Conservation (phyloP, 1,284 basidiomycete species). For the Microbotryum intermedium region DNA sequence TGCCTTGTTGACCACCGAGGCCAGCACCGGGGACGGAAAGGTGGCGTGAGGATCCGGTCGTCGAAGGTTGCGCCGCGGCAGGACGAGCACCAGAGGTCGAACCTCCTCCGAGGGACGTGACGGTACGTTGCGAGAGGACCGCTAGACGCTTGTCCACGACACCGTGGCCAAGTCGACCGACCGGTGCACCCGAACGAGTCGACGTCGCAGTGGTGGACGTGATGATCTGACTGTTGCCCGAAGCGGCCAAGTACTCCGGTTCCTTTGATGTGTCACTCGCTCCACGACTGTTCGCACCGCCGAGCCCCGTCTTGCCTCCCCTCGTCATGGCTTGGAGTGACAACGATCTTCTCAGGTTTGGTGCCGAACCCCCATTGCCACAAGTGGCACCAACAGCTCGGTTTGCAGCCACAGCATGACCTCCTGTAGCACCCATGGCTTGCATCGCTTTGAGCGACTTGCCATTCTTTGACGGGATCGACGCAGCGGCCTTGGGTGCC, state of each 20-base stretch:
- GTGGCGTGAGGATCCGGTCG: not conserved
- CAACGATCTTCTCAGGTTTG: constrained; percentile 19
- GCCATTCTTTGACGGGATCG: not conserved
- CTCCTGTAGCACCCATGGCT: not conserved
- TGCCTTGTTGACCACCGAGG: not conserved
- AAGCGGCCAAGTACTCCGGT: constrained; percentile 66
- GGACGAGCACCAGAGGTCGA: not conserved
- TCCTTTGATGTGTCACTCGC: constrained; percentile 1
- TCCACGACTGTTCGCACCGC: not conserved
- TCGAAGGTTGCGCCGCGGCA: not conserved
- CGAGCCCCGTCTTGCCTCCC: not conserved
- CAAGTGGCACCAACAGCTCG: too few species aligned
- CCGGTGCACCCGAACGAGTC: constrained; percentile 34
- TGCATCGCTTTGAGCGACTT: not conserved
- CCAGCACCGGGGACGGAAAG: too few species aligned
- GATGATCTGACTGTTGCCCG: constrained; percentile 87
- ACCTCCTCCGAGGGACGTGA: constrained; percentile 38
- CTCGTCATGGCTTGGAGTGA: constrained; percentile 16
- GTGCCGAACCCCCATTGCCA: not conserved
- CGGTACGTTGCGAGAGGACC: constrained; percentile 27
- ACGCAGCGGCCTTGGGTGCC: not conserved
- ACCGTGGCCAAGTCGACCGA: constrained; percentile 6
- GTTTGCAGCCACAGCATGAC: not conserved
- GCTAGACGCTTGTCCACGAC: constrained; percentile 33
- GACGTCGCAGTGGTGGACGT: constrained; percentile 86